phyloP scores from a whole-genome alignment of 495 filamentous ascomycete species.

The Tuber brumale region DNA sequence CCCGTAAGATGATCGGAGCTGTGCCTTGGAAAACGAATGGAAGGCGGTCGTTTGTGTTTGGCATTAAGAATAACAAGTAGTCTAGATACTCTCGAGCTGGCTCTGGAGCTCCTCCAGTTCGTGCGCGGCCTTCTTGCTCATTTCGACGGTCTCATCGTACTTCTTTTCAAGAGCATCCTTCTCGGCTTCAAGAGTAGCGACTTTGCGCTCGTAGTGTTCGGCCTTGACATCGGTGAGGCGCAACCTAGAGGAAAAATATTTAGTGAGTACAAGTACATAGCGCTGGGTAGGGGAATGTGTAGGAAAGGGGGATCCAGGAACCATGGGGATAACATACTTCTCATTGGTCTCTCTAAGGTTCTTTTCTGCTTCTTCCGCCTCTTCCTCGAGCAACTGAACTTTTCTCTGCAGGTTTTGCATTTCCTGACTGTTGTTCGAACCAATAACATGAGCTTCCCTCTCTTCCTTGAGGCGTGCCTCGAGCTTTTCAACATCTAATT shows the following conservation, averaged over 20 bases:
- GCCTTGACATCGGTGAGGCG: slow-evolving; percentile 98
- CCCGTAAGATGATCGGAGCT: not conserved
- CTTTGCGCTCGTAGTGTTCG: slow-evolving; percentile 98
- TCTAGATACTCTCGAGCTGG: slow-evolving; percentile 87
- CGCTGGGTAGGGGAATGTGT: not conserved
- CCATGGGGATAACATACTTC: slow-evolving; percentile 61
- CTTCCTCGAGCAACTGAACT: slow-evolving; percentile 92
- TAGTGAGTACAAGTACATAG: slow-evolving; percentile 25
- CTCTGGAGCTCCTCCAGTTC: slow-evolving; percentile 81
- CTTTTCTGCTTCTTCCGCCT: slow-evolving; percentile 91
- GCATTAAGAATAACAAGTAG: not conserved
- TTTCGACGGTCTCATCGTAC: slow-evolving; percentile 92
- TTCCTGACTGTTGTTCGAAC: slow-evolving; percentile 67
- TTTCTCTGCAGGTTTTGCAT: slow-evolving; percentile 84
- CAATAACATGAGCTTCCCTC: slow-evolving; percentile 70
- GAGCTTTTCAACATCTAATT: slow-evolving; percentile 81
- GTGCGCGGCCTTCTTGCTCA: slow-evolving; percentile 75
- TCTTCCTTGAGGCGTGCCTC: slow-evolving; percentile 67
- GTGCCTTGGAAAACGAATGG: not conserved
- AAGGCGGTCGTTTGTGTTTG: not conserved
- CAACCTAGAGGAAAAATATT: slow-evolving; percentile 54
- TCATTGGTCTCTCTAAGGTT: slow-evolving; percentile 93
- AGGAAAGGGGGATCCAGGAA: slow-evolving; percentile 13
- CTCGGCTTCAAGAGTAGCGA: slow-evolving; percentile 83
- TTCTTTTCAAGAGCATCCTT: slow-evolving; percentile 91